Percentiles rank a stretch among this genome's conserved stretches.
Conservation (phyloP, 345 rosid genomes). For the Lumnitzera littorea region DNA sequence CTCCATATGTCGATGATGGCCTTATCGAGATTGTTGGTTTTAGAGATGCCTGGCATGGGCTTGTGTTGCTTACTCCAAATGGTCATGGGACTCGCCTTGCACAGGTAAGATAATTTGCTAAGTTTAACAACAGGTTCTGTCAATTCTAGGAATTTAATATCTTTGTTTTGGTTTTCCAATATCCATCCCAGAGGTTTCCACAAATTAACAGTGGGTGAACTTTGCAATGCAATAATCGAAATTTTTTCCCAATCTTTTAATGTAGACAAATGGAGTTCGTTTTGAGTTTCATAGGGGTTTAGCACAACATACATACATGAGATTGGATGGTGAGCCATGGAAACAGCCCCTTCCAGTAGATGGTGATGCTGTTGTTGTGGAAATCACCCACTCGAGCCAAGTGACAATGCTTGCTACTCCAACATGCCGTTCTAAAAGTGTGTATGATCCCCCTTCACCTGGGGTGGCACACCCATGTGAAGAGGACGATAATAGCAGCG, state of each 20-base stretch:
- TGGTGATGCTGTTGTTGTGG: conserved; percentile 50
- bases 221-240: neutral
- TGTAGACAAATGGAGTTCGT: conserved; percentile 46
- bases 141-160: too few species aligned
- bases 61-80: conserved; percentile 30
- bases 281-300: conserved; percentile 59
- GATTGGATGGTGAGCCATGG: conserved; percentile 80
- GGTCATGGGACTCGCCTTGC: conserved; percentile 48
- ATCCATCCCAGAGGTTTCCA: too few species aligned
- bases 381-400: conserved; percentile 54
- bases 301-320: conserved; percentile 55
- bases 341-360: conserved; percentile 62
- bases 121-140: neutral
- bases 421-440: conserved; percentile 37
- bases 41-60: conserved; percentile 46
- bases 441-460: conserved; percentile 31
- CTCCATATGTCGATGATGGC: conserved; percentile 41
- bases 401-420: conserved; percentile 59
- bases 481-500: conserved; percentile 12
- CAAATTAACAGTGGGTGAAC: too few species aligned
- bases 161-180: too few species aligned
- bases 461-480: neutral
- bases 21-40: conserved; percentile 41
- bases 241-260: neutral
- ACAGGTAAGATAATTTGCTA: conserved; percentile 22